Evolutionary conservation across 192 early-diverging fungal species (phyloP).

Genomic region (Umbelopsis sp.): DNA sequence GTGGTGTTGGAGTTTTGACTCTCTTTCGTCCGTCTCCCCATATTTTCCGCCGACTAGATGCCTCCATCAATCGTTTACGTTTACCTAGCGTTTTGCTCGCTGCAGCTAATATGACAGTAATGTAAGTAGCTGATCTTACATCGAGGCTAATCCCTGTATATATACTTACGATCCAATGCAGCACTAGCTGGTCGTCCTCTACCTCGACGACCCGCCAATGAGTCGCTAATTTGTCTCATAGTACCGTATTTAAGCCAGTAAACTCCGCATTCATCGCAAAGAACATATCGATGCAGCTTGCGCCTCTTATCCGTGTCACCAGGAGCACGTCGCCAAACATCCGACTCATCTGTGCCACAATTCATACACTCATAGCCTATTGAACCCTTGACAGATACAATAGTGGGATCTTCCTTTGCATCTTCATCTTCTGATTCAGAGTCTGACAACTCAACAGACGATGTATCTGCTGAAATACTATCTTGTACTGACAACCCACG

Average conservation of each 20-base stretch:
- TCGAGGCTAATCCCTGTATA: background rate
- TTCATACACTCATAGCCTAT: conserved; percentile 43
- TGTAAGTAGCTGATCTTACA: background rate
- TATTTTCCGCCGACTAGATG: conserved; percentile 8
- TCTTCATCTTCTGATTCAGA: conserved; percentile 27
- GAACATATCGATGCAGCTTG: conserved; percentile 38
- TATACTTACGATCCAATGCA: conserved; percentile 21
- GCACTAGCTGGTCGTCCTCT: conserved; percentile 15
- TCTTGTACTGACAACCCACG: conserved; percentile 21
- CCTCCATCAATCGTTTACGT: conserved; percentile 23
- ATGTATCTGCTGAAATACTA: conserved; percentile 17
- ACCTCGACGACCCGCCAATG: conserved; percentile 17
- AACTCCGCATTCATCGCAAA: conserved; percentile 58
- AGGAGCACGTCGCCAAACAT: conserved; percentile 43
- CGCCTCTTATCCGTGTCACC: conserved; percentile 46
- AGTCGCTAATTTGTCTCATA: conserved; percentile 37
- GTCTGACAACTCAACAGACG: conserved; percentile 17
- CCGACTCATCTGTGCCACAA: conserved; percentile 40
- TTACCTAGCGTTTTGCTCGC: conserved; percentile 19
- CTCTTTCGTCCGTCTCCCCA: conserved; percentile 29
- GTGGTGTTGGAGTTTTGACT: conserved; percentile 39
- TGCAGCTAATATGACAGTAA: background rate
- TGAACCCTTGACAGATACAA: conserved; percentile 22
- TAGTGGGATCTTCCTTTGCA: conserved; percentile 35
- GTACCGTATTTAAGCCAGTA: conserved; percentile 63